Percentiles rank a stretch among this genome's conserved stretches.
phyloP scores from a whole-genome alignment of 1,284 basidiomycete species.

The Mycena sp. region DNA sequence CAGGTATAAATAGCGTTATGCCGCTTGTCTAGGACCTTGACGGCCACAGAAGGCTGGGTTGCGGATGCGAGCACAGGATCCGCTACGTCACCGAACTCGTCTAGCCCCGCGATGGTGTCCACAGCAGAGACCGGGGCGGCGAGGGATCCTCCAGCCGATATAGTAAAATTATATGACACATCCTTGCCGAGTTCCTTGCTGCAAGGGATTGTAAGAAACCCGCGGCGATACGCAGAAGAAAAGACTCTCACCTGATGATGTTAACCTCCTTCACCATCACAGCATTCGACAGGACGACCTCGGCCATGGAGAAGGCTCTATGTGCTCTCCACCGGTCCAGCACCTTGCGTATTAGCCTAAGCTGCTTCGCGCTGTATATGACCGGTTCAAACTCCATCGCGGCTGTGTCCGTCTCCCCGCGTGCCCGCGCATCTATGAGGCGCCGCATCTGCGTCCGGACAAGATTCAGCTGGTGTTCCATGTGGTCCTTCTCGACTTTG shows the following conservation, averaged over 20 bases:
- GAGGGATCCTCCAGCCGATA: conserved; percentile 85
- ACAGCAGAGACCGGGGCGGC: conserved; percentile 85
- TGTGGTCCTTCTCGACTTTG: conserved; percentile 89
- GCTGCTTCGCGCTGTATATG: conserved; percentile 83
- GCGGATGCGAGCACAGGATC: conserved; percentile 77
- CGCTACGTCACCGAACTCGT: conserved; percentile 93
- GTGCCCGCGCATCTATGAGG: conserved; percentile 80
- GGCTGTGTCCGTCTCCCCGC: conserved; percentile 74
- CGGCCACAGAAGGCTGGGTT: conserved; percentile 85
- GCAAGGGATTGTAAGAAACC: conserved; percentile 25
- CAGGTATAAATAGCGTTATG: conserved; percentile 90
- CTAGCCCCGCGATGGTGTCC: conserved; percentile 87
- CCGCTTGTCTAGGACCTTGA: conserved; percentile 91
- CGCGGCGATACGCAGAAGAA: conserved; percentile 1
- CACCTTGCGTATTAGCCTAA: conserved; percentile 82
- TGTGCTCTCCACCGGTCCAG: conserved; percentile 88
- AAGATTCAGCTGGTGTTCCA: conserved; percentile 86
- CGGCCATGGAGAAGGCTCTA: conserved; percentile 91
- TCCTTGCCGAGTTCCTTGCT: conserved; percentile 89
- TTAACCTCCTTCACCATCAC: conserved; percentile 95
- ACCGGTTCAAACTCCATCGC: conserved; percentile 76
- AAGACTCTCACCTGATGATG: conserved; percentile 79
- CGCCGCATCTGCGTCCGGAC: conserved; percentile 88
- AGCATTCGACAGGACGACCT: conserved; percentile 86
- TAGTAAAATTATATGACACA: conserved; percentile 92